Percentiles rank a stretch among this genome's conserved stretches.
Evolutionary conservation across 2,329 filamentous ascomycete genomes (phyloP).

Genomic region (Emmonsiellopsis sp.): DNA sequence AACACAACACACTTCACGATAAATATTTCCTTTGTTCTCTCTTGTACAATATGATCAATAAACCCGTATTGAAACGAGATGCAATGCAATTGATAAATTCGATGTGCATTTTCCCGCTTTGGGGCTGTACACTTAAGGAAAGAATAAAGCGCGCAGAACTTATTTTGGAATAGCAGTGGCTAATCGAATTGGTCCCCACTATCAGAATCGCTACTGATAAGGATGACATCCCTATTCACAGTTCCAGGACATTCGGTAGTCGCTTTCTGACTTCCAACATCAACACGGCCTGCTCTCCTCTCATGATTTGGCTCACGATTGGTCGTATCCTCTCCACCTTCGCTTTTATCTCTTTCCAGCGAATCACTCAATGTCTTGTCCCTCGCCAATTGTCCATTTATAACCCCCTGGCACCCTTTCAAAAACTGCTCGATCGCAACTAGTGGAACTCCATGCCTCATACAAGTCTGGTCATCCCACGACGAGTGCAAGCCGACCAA

Average conservation of each 20-base stretch:
- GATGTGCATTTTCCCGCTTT: background rate
- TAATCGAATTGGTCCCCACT: background rate
- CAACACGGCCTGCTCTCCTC: background rate
- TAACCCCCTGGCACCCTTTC: slow-evolving; percentile 2
- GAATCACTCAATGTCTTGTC: background rate
- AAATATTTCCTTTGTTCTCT: slow-evolving; percentile 1
- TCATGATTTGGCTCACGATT: too few species aligned
- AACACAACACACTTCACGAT: background rate
- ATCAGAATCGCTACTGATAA: background rate
- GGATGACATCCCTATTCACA: background rate
- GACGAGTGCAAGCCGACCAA: slow-evolving; percentile 46
- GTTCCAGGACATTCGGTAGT: background rate
- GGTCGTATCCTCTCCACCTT: too few species aligned
- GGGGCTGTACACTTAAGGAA: too few species aligned
- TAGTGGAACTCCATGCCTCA: slow-evolving; percentile 41
- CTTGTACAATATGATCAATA: background rate
- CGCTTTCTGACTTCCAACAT: background rate
- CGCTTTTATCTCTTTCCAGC: background rate
- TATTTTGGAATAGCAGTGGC: too few species aligned
- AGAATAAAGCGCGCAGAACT: too few species aligned
- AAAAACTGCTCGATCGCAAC: slow-evolving; percentile 39
- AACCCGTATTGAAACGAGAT: background rate
- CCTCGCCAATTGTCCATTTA: background rate
- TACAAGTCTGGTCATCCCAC: slow-evolving; percentile 45
- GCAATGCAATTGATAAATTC: background rate